Conservation (phyloP, 1,139 yeast species). For the Blastobotrys niveus region DNA sequence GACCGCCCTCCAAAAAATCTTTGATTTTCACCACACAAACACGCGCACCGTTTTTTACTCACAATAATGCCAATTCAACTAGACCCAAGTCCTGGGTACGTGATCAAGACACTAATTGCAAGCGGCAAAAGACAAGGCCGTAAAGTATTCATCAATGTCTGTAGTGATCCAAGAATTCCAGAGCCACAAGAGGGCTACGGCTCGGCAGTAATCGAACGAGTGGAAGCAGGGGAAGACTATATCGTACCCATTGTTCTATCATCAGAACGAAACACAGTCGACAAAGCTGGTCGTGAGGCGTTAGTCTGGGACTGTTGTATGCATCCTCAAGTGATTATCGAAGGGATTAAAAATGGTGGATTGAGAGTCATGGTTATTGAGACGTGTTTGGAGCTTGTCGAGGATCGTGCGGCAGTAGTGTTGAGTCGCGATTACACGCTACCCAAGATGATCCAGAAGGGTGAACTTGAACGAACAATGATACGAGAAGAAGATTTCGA, state of each 20-base stretch:
- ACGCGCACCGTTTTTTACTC: no score
- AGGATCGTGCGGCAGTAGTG: slow-evolving; percentile 24
- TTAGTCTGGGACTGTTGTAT: slow-evolving; percentile 65
- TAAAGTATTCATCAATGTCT: slow-evolving; percentile 74
- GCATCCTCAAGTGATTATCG: slow-evolving; percentile 31
- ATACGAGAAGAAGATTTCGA: slow-evolving; percentile 12
- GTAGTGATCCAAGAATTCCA: slow-evolving; percentile 63
- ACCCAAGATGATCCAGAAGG: slow-evolving; percentile 33
- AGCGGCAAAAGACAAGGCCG: slow-evolving; percentile 38
- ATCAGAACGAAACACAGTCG: slow-evolving; percentile 46
- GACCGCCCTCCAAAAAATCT: no score
- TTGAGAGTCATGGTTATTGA: slow-evolving; percentile 59
- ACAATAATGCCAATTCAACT: no score
- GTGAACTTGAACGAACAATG: slow-evolving; percentile 25
- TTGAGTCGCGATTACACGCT: slow-evolving; percentile 25
- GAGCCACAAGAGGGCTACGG: slow-evolving; percentile 34
- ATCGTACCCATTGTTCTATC: slow-evolving; percentile 76
- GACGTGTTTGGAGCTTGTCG: slow-evolving; percentile 34
- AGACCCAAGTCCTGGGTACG: slow-evolving; percentile 57
- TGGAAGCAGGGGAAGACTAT: slow-evolving; percentile 71
- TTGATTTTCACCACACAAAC: no score
- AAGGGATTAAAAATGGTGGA: slow-evolving; percentile 52
- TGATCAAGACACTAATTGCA: slow-evolving; percentile 52
- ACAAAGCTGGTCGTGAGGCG: slow-evolving; percentile 60
- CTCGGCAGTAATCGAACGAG: slow-evolving; percentile 12